Evolutionary conservation across 768 basidiomycete species (phyloP), one percentile per base, ranked within the genome.

Genomic region (Tylopilus rubrobrunneus): DNA sequence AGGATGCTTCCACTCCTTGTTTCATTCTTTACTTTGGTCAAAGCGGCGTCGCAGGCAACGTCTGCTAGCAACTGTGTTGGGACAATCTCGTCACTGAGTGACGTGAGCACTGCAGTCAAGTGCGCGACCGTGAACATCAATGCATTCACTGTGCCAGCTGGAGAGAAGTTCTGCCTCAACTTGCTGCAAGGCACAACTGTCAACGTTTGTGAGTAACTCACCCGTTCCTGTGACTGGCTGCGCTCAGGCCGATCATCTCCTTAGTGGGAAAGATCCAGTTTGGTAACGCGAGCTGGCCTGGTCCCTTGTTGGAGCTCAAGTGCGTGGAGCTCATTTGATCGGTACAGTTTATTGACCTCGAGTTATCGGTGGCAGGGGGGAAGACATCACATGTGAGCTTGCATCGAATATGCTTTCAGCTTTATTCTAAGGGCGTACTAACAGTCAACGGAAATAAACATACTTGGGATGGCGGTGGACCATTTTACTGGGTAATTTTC

Each of bases 111-210:
- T 50, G 84, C 85, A 19, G 75, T 80, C 29, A 57, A 72, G 57
- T 87, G 85, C 64, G 79, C 74, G 2, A 82, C 79, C 4, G 78
- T 86, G 50, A 79, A 78, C 58, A 77, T 85, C 62, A 73, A 80
- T 40, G 56, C 68, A 10, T 83, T 85, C 66, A 81, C 78, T 8
- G 83, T 84, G 34, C 78, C 83, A 12, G 78, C 74, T 33, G 82
- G 81, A 14, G 47, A 77, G 66, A 76, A 73, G 0, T 74, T 86
- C 61, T 72, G 69, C 15, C 73, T 86, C 29, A 57, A 65, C 19
- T 71, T 86, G 33, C 53, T 71, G 39, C 59, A 66, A 25, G 79
- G 79, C 6, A 78, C 82, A 2, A 82, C 75, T 5, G 85, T 87
- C 55, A 84, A 79, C 46, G 67, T 86, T 67, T 66, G 83, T 84